phyloP scores from a whole-genome alignment of 2,329 filamentous ascomycete genomes.

The Diaporthe sp. region DNA sequence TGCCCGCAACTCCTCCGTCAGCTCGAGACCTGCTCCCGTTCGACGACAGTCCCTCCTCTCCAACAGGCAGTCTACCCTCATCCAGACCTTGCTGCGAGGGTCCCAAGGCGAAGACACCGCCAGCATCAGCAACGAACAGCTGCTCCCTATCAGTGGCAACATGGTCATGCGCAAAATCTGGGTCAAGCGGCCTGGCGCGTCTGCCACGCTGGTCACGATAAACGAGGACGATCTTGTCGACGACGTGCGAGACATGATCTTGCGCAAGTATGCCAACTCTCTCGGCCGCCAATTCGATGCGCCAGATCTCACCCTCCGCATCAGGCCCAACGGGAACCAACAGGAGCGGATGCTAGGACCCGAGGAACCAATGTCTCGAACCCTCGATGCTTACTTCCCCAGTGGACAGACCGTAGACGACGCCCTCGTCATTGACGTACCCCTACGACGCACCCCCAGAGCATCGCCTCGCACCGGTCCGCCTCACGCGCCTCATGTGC shows the following conservation, averaged over 20 bases:
- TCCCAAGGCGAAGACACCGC: constrained; percentile 54
- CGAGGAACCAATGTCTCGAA: constrained; percentile 84
- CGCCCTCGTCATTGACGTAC: constrained; percentile 90
- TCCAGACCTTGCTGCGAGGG: constrained; percentile 66
- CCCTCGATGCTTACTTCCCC: constrained; percentile 86
- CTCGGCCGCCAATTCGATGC: constrained; percentile 90
- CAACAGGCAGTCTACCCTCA: constrained; percentile 59
- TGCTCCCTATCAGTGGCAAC: constrained; percentile 55
- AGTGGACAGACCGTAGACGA: constrained; percentile 90
- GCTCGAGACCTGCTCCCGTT: constrained; percentile 44
- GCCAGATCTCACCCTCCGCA: constrained; percentile 86
- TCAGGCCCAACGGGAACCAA: constrained; percentile 76
- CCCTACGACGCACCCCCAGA: constrained; percentile 80
- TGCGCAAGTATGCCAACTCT: constrained; percentile 94
- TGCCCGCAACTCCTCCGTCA: constrained; percentile 44
- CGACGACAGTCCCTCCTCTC: constrained; percentile 60
- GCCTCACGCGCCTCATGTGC: constrained; percentile 54
- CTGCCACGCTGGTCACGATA: constrained; percentile 88
- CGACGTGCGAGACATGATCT: constrained; percentile 91
- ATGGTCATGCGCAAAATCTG: constrained; percentile 87
- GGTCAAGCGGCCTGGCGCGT: constrained; percentile 89
- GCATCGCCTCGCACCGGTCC: constrained; percentile 77
- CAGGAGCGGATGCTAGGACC: constrained; percentile 81
- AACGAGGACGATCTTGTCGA: constrained; percentile 92
- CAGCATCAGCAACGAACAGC: constrained; percentile 48